A percentile compares a stretch with the other conserved stretches of the same genome.
These are phyloP conservation scores for Dalechampia spathulata DNA, from an alignment of 441 rosid species.

Conservation along the genomic window DNA sequence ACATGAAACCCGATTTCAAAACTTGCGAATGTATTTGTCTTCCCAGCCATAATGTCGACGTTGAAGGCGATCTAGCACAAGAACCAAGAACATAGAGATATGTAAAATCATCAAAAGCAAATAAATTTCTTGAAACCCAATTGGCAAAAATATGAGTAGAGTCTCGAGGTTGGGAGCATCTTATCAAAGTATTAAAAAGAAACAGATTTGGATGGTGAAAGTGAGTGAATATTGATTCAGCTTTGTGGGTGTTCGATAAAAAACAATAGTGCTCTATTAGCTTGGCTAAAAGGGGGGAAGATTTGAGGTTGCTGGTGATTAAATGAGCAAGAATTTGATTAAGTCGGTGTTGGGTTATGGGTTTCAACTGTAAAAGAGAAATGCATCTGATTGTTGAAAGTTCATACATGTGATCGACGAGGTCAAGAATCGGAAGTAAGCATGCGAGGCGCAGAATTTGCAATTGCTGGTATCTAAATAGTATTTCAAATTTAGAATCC, in stretches of 20 bases:
- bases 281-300: constrained; percentile 32
- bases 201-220: constrained; percentile 30
- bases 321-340: constrained; percentile 53
- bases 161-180: constrained; percentile 40
- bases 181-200: constrained; percentile 55
- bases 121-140: constrained; percentile 29
- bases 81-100: constrained; percentile 50
- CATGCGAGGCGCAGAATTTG: no score
- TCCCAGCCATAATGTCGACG: constrained; percentile 27
- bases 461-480: no score
- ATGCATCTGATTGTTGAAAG: constrained; percentile 19
- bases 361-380: constrained; percentile 18
- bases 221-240: constrained; percentile 29
- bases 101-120: constrained; percentile 38
- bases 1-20: constrained; percentile 32
- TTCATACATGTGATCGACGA: constrained; percentile 11
- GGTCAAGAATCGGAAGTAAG: no score
- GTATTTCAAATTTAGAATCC: no score
- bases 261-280: constrained; percentile 39
- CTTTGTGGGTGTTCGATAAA: constrained; percentile 26
- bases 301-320: constrained; percentile 28
- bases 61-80: constrained; percentile 43
- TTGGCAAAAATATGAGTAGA: constrained; percentile 37
- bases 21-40: constrained; percentile 36
- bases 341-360: constrained; percentile 21